Base-by-base conservation (phyloP, 495 filamentous ascomycete genomes). In the Penicillium flavigenum region DNA sequence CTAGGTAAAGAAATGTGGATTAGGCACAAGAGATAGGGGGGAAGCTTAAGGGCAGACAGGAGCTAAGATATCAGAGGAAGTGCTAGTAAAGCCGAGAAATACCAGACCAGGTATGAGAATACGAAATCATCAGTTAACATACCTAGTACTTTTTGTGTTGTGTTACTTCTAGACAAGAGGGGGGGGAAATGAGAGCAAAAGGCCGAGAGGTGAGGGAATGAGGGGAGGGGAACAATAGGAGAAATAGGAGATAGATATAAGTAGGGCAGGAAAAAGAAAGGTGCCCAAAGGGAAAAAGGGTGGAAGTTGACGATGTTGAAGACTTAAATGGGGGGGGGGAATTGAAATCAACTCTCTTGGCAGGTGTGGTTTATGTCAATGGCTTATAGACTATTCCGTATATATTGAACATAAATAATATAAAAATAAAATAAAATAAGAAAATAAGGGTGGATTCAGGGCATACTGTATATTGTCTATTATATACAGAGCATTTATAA, bases 101-200 rank as follows among this genome's bases (percentile, higher is more conserved):
- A 48, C 19, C 10, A 14, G 6, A 48, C 14, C 29, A 48, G 11
- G 31, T 34, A 10, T 29, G 5, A 5, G 27, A 10, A 22, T 17
- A 36, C 11, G 11, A 49, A 36, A 17, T 11, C 29, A 7, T 8
- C 7, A n/a, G n/a, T n/a, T n/a, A 20, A 51, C 32, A 17, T 41
- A 51, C 48, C 48, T 50, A 20, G 19, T 34, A 5, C 27, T 34
- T 34, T 24, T 16, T 16, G 42, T 14, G n/a, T 48, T 19, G 46
- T 51, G 49, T 36, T 51, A 51, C 49, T 51, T 2, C 24, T 51
- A 51, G 36, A 51, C 49, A 19, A 38, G 14, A 14, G 4, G 34
- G 14, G 34, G 22, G 3, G 36, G 7, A 6, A 39, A 11, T 32
- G 31, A 32, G 31, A 14, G 11, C 10, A 32, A 32, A 34, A 34